phyloP scores from a whole-genome alignment of 2,329 filamentous ascomycete species.

The Eutypella sp. region DNA sequence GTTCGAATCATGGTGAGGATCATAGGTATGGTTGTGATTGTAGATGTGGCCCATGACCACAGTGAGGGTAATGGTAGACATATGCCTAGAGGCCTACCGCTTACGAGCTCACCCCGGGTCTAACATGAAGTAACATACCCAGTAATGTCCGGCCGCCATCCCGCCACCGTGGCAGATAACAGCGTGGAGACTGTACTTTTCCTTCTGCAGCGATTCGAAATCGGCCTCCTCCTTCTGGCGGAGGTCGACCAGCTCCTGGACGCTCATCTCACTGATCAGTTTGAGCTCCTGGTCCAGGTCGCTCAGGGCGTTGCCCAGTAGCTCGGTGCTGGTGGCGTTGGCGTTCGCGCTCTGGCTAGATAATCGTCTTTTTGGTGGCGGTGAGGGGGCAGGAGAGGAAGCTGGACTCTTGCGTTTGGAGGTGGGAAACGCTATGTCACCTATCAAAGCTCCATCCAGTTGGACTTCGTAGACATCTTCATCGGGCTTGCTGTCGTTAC shows the following conservation, averaged over 20 bases:
- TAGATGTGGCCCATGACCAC: no score
- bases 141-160: slow-evolving; percentile 80
- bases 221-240: slow-evolving; percentile 38
- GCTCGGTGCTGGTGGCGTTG: slow-evolving; percentile 1
- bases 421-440: slow-evolving; percentile 10
- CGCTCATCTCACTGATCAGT: slow-evolving; percentile 38
- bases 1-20: no score
- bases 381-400: slow-evolving; percentile 3
- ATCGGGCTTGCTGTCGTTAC: background rate
- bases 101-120: no score
- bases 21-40: no score
- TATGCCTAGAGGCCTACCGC: no score
- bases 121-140: slow-evolving; percentile 39
- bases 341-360: background rate
- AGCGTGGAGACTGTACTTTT: slow-evolving; percentile 80
- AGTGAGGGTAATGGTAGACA: no score
- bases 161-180: slow-evolving; percentile 86
- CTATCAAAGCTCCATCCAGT: slow-evolving; percentile 5
- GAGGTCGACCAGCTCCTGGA: slow-evolving; percentile 39
- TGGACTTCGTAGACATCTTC: slow-evolving; percentile 3
- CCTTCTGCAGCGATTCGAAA: slow-evolving; percentile 58
- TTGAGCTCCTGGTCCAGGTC: slow-evolving; percentile 10
- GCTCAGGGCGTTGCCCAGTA: slow-evolving; percentile 16
- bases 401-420: slow-evolving; percentile 9
- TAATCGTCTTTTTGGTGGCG: slow-evolving; percentile 9